Base-by-base conservation (phyloP, 495 filamentous ascomycete genomes). In the Aspergillus coremiiformis region DNA sequence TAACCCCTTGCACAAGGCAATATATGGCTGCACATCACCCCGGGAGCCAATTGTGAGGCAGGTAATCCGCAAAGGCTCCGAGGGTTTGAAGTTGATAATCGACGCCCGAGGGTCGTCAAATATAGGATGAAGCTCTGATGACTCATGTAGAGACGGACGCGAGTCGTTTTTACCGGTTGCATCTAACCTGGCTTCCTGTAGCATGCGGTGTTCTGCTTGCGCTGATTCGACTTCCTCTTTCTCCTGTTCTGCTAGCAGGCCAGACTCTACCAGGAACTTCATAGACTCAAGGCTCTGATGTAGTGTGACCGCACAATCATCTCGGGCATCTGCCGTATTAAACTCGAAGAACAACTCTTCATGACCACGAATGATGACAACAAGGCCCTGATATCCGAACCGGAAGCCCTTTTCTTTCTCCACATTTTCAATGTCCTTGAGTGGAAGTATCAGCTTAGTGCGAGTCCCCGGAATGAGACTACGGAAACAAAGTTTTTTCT, bases 341-440 rank as follows among this genome's bases (percentile, higher is more conserved):
- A 98, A 97, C 62, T 98, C 93, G 65, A 98, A 97, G 66, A 98
- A 97, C 2, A 98, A 69, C 63, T 98, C 94, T 64, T 97, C 93
- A 57, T 96, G 91, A 8, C 91, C 93, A 27, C 86, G 83, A 46
- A 98, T 90, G 5, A 94, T 86, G 19, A 98, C 78, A 6, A 96
- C 92, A 46, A 98, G 76, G 10, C 90, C 93, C 5, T 89, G 87
- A 54, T 95, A 96, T 5, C 90, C 89, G 64, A 95, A 87, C 17
- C 90, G 80, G 62, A 95, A 97, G 0, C 93, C 94, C 61, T 91
- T 95, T 68, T 96, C 92, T 62, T 95, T 96, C 52, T 90, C 85
- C 19, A 91, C 87, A 52, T 91, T 97, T 67, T 96, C 90, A 46
- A 97, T 84, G 59, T 97, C 90, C 58, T 84, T 91, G 26, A 97